Base-by-base conservation (phyloP, 1,284 basidiomycete species). In the Pterulicium gracile region DNA sequence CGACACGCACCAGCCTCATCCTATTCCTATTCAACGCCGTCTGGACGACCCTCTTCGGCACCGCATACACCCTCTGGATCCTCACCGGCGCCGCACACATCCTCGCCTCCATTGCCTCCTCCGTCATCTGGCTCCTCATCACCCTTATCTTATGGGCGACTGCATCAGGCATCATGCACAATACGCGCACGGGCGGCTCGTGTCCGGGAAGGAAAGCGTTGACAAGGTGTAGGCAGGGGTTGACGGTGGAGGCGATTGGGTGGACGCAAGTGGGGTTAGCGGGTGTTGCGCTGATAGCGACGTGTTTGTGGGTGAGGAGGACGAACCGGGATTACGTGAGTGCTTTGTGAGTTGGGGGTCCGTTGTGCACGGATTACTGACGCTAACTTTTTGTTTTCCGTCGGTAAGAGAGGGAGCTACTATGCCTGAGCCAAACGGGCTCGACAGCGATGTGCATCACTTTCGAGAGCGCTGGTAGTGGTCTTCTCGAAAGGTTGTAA, bases 241-340 rank as follows among this genome's bases (percentile, higher is more conserved):
- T 86, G 50, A 82, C 82, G 4, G 77, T 84, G 12, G 79, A 82
- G 59, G 79, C 78, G 1, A 57, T 87, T 19, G 81, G 81, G 3
- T 87, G 84, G 83, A 75, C 78, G 43, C 80, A 84, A 52, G 78
- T 85, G 51, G 71, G 68, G n/a, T 58, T 88, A n/a, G 81, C 77
- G 52, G 51, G 69, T n/a, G 46, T 79, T 48, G 77, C 79, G 7
- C 58, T 84, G 42, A 45, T 71, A 3, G 66, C 70, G 23, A 82
- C 83, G 12, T 70, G 77, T 51, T 52, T 77, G 51, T 87, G 83
- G 82, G 62, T 82, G 53, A 64, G 64, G 15, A 64, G 63, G 23
- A 68, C 62, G 47, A 69, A 66, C 54, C 64, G 65, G 54, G 62
- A 58, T 47, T 64, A 67, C 55, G 66, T 73, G 53, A 68, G 68